These are phyloP conservation scores for Heracleum sosnowskyi DNA, from an alignment of 129 eudicot species.

Conservation along the genomic window DNA sequence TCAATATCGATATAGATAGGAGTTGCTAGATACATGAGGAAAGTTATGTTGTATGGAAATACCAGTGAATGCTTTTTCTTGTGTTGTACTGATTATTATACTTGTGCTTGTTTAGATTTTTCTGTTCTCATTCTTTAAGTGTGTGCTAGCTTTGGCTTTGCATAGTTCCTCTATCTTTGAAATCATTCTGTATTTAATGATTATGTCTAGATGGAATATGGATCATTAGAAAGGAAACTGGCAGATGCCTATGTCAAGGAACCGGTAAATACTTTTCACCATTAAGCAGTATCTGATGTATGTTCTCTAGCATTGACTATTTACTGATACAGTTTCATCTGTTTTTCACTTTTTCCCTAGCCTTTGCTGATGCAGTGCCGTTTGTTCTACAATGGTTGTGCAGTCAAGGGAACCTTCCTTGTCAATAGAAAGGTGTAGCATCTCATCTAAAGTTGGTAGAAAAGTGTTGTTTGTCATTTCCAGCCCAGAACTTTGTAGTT, in stretches of 20 bases:
- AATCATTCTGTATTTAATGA: conserved; percentile 6
- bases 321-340: conserved; percentile 8
- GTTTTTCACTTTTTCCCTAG: conserved; percentile 26
- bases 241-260: conserved; percentile 23
- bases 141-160: neutral
- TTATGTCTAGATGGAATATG: conserved; percentile 20
- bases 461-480: conserved; percentile 28
- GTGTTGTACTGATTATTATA: neutral
- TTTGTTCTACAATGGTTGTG: conserved; percentile 52
- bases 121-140: neutral
- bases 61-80: neutral
- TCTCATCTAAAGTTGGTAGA: conserved; percentile 29
- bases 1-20: neutral
- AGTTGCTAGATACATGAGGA: neutral
- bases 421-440: conserved; percentile 58
- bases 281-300: neutral
- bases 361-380: conserved; percentile 80
- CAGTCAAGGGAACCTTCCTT: conserved; percentile 83
- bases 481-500: neutral
- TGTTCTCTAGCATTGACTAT: neutral
- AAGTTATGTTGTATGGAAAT: neutral
- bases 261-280: conserved; percentile 34
- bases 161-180: neutral
- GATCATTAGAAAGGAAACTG: conserved; percentile 17
- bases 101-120: neutral